phyloP scores from a whole-genome alignment of 2,329 filamentous ascomycete genomes.

The Colletotrichum sp. region DNA sequence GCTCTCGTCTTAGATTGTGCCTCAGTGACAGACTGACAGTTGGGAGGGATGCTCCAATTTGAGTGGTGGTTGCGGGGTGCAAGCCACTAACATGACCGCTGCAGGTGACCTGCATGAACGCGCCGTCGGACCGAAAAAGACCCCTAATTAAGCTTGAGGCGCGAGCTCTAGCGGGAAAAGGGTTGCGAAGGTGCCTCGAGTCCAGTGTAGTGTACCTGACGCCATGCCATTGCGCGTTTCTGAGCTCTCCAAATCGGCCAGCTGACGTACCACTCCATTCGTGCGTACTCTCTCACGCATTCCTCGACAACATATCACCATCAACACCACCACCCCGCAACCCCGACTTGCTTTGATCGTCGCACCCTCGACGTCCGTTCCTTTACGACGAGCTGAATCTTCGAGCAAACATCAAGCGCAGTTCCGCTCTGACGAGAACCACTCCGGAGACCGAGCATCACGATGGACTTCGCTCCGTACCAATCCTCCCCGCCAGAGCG shows the following conservation, averaged over 20 bases:
- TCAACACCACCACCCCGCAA: background rate
- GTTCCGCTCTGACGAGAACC: background rate
- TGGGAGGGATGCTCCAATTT: background rate
- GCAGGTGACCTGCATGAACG: slow-evolving; percentile 17
- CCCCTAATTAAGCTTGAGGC: slow-evolving; percentile 11
- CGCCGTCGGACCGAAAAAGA: slow-evolving; percentile 1
- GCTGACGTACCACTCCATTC: slow-evolving; percentile 4
- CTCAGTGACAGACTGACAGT: background rate
- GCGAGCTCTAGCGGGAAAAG: background rate
- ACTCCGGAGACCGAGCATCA: slow-evolving; percentile 20
- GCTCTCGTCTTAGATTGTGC: background rate
- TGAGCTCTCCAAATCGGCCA: background rate
- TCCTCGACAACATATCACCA: background rate
- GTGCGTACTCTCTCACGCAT: background rate
- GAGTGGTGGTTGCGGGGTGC: background rate
- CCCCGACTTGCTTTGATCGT: background rate
- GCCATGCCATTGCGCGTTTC: slow-evolving; percentile 16
- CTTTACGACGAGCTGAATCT: background rate
- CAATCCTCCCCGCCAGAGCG: slow-evolving; percentile 90
- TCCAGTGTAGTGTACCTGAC: background rate
- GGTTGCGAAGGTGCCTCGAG: background rate
- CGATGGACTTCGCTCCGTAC: slow-evolving; percentile 96
- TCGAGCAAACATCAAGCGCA: background rate
- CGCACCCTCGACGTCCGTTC: background rate
- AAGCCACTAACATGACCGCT: slow-evolving; percentile 3